phyloP scores from a whole-genome alignment of 139 green algal species.

The Tetraselmis striata region DNA sequence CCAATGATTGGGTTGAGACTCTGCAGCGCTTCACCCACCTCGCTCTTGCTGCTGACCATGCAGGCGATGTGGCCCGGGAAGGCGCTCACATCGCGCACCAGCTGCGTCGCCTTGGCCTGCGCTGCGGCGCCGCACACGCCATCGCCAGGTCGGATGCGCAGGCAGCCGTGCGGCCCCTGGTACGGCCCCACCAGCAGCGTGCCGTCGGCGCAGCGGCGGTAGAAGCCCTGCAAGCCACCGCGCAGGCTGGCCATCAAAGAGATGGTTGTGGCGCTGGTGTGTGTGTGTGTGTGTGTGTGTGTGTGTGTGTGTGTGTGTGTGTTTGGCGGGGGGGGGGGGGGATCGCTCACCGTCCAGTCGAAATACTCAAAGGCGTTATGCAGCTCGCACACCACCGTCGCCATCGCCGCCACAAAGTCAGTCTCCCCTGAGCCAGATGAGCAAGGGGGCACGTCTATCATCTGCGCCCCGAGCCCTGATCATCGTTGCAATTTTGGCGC shows the following conservation, averaged over 20 bases:
- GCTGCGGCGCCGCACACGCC: conserved; percentile 52
- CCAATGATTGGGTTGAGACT: no score
- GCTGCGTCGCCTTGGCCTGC: conserved; percentile 24
- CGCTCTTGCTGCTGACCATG: no score
- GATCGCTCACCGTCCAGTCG: conserved; percentile 53
- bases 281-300: no score
- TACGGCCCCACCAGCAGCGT: conserved; percentile 51
- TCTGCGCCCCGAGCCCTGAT: no score
- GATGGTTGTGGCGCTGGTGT: no score
- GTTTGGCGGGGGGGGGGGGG: no score
- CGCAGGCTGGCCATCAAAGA: no score
- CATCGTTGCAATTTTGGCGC: no score
- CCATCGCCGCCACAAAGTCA: conserved; percentile 46
- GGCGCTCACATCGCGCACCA: conserved; percentile 44
- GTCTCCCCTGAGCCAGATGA: conserved; percentile 31
- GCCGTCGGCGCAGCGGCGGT: conserved; percentile 11
- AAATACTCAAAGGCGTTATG: conserved; percentile 45
- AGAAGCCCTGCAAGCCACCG: conserved; percentile 43
- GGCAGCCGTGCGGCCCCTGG: conserved; percentile 41
- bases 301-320: no score
- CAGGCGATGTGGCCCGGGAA: conserved; percentile 56
- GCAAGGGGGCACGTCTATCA: no score
- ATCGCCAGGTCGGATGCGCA: conserved; percentile 34
- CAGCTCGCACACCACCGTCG: conserved; percentile 36
- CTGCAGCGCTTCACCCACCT: no score